These are phyloP conservation scores for Aspergillus homomorphus DNA, from an alignment of 495 filamentous ascomycete genomes.

Conservation along the genomic window DNA sequence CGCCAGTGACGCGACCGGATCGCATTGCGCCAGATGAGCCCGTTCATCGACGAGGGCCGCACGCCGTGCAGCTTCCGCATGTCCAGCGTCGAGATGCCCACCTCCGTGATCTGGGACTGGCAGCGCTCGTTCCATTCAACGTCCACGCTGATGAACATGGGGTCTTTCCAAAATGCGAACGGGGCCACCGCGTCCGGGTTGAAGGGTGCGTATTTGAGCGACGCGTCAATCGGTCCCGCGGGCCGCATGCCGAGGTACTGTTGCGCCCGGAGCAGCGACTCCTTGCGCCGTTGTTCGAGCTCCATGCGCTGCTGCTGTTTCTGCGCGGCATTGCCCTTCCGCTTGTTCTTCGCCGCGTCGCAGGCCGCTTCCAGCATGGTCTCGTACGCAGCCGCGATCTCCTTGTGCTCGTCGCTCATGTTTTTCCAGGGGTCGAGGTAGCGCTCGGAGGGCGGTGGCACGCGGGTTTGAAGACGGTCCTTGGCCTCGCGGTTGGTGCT, in stretches of 20 bases:
- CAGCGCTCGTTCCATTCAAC: slow-evolving; percentile 74
- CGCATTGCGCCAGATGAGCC: slow-evolving; percentile 55
- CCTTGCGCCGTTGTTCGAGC: slow-evolving; percentile 44
- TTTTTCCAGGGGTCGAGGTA: slow-evolving; percentile 18
- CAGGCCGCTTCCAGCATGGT: slow-evolving; percentile 43
- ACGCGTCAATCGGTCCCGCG: slow-evolving; percentile 8
- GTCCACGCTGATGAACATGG: slow-evolving; percentile 77
- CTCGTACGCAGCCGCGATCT: slow-evolving; percentile 37
- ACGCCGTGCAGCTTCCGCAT: slow-evolving; percentile 52
- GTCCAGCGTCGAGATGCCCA: slow-evolving; percentile 83
- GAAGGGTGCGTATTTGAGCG: neutral
- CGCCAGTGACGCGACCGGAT: slow-evolving; percentile 74
- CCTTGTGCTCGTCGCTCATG: slow-evolving; percentile 19
- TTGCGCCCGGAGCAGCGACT: slow-evolving; percentile 58
- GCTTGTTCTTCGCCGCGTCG: slow-evolving; percentile 42
- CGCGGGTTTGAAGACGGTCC: slow-evolving; percentile 29
- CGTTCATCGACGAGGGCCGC: slow-evolving; percentile 56
- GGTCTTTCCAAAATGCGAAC: slow-evolving; percentile 48
- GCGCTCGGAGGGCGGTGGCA: slow-evolving; percentile 23
- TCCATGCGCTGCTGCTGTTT: slow-evolving; percentile 48
- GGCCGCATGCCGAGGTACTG: slow-evolving; percentile 64
- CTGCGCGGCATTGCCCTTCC: slow-evolving; percentile 43
- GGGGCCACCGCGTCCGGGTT: slow-evolving; percentile 27
- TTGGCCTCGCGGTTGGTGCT: slow-evolving; percentile 35
- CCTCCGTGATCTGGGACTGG: slow-evolving; percentile 66